A percentile compares a stretch with the other conserved stretches of the same genome.
These are phyloP conservation scores for Aurifilum marmelostoma DNA, from an alignment of 2,329 filamentous ascomycete genomes.

Conservation along the genomic window DNA sequence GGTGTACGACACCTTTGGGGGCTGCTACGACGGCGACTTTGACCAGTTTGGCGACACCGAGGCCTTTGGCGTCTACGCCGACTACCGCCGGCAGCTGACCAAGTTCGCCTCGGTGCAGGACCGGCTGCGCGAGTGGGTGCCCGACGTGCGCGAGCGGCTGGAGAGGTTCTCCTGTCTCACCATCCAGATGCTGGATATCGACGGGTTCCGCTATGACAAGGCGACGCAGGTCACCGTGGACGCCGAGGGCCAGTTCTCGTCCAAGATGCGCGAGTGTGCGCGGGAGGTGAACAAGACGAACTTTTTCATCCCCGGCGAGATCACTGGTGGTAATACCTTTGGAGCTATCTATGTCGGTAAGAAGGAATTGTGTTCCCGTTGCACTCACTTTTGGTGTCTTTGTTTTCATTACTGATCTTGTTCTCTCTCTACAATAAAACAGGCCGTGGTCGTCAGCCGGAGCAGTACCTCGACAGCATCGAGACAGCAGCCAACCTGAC, in stretches of 20 bases:
- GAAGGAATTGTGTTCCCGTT: background rate
- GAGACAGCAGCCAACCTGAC: slow-evolving; percentile 30
- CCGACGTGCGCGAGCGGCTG: slow-evolving; percentile 59
- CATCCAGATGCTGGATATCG: slow-evolving; percentile 63
- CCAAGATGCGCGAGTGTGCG: slow-evolving; percentile 59
- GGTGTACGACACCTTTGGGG: slow-evolving; percentile 50
- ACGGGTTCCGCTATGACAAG: slow-evolving; percentile 68
- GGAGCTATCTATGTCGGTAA: slow-evolving; percentile 60
- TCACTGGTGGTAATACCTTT: slow-evolving; percentile 63
- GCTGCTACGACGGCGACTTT: slow-evolving; percentile 52
- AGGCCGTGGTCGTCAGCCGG: slow-evolving; percentile 53
- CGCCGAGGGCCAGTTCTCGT: slow-evolving; percentile 59
- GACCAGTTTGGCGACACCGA: slow-evolving; percentile 61
- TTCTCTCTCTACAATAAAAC: background rate
- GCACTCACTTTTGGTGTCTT: no score
- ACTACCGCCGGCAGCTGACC: slow-evolving; percentile 65
- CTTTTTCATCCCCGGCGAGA: slow-evolving; percentile 66
- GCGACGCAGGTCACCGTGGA: slow-evolving; percentile 63
- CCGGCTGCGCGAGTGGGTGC: slow-evolving; percentile 65
- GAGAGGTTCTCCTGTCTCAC: slow-evolving; percentile 64
- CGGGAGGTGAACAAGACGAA: slow-evolving; percentile 59
- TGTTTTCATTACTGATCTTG: background rate
- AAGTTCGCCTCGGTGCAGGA: slow-evolving; percentile 70
- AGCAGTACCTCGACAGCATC: slow-evolving; percentile 29
- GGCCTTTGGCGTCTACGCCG: slow-evolving; percentile 64